Evolutionary conservation across 2,329 filamentous ascomycete genomes (phyloP), one percentile per base, ranked within the genome.

Genomic region (Colletotrichum paranaense): DNA sequence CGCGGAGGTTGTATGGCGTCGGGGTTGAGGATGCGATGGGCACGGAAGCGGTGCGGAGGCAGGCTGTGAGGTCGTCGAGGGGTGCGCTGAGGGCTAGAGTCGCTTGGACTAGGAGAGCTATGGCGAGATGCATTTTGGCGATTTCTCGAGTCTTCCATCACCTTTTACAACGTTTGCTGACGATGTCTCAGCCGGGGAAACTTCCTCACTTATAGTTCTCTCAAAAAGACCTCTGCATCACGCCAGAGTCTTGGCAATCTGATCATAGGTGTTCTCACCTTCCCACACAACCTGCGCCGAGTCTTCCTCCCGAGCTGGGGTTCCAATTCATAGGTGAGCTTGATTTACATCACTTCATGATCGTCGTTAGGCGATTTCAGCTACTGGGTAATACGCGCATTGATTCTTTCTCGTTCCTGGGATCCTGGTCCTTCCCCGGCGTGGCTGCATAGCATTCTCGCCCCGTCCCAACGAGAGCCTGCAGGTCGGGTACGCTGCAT

Each of bases 1-100:
- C 74, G 3, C 80, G 78, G 19, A 80, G 73, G 74, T 83, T 83
- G 76, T 78, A 82, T 0, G 80, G 74, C 4, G 78, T 68, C 3
- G 55, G 62, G 4, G 38, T 4, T 3, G 59, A 16, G 0, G 79
- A 73, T n/a, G 76, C 72, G 57, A 75, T 75, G 1, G 77, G 76
- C 0, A 82, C 77, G 1, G 67, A 63, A 4, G 75, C 77, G 0
- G 69, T 57, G 11, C 74, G 69, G 5, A 82, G 78, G 26, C 80
- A 81, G n/a, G 26, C 38, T 19, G 26, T 58, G 0, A 72, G 57
- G n/a, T 53, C 42, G 0, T 63, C 65, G 4, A 72, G 16, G 16
- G n/a, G 68, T 65, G 28, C 14, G 65, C 65, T 8, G 58, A 46
- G 9, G 19, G 53, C 14, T 14, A 68, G 19, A 8, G 56, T 49